Evolutionary conservation across 352 stramenopile species (phyloP).

Genomic region (Phytophthora pisi): DNA sequence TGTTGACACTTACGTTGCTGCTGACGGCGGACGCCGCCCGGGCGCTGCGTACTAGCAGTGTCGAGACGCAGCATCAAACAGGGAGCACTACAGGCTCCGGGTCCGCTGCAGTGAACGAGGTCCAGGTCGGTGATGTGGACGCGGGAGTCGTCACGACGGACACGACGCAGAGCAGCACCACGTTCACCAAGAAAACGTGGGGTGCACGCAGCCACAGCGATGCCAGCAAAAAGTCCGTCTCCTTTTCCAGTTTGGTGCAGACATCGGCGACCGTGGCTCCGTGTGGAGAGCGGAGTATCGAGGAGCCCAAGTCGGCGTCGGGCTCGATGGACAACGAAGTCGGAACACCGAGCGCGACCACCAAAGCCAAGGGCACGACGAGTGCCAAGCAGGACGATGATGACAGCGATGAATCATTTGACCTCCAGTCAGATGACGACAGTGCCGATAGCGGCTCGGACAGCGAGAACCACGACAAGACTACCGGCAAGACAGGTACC

Average conservation of each 20-base stretch:
- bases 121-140: not conserved
- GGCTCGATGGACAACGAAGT: conserved; percentile 1
- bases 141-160: conserved; percentile 27
- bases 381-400: conserved; percentile 9
- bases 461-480: conserved; percentile 20
- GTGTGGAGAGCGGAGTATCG: not conserved
- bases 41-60: conserved; percentile 10
- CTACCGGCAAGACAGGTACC: conserved; percentile 1
- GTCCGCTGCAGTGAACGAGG: not conserved
- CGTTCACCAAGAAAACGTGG: conserved; percentile 15
- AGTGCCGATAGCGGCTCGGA: conserved; percentile 13
- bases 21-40: conserved; percentile 19
- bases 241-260: conserved; percentile 26
- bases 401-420: conserved; percentile 5
- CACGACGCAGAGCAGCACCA: conserved; percentile 18
- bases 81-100: conserved; percentile 2
- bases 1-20: conserved; percentile 13
- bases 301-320: not conserved
- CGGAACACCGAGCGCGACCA: not conserved
- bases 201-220: conserved; percentile 18
- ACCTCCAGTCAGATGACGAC: conserved; percentile 2
- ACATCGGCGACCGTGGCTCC: conserved; percentile 4
- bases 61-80: not conserved
- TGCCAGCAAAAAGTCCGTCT: conserved; percentile 23
- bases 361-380: not conserved